phyloP scores from a whole-genome alignment of 495 filamentous ascomycete genomes.

The Hypoxylon cercidicola region DNA sequence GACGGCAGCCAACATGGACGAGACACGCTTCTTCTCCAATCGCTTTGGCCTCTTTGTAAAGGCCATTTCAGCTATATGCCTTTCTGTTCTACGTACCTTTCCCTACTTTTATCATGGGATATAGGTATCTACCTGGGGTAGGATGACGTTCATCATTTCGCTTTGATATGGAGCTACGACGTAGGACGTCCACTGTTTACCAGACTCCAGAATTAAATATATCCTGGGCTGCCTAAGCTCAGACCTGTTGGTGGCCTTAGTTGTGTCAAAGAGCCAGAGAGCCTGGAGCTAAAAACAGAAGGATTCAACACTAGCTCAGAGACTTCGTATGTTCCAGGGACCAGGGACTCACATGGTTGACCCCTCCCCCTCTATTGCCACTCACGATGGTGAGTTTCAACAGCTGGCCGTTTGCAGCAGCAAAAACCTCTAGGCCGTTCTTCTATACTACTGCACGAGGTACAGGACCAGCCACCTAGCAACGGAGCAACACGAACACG shows the following conservation, averaged over 20 bases:
- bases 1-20: slow-evolving; percentile 35
- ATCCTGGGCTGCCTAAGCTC: slow-evolving; percentile 11
- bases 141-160: slow-evolving; percentile 19
- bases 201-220: slow-evolving; percentile 5
- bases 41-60: slow-evolving; percentile 4
- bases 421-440: slow-evolving; percentile 13
- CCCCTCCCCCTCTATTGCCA: slow-evolving; percentile 29
- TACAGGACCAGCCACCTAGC: slow-evolving; percentile 10
- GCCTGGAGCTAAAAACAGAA: slow-evolving; percentile 13
- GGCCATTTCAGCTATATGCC: slow-evolving; percentile 17
- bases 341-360: slow-evolving; percentile 3
- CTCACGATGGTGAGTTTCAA: not conserved
- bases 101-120: slow-evolving; percentile 7
- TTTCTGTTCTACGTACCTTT: not conserved
- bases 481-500: slow-evolving; percentile 10
- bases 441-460: not conserved
- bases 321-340: slow-evolving; percentile 3
- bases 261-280: slow-evolving; percentile 15
- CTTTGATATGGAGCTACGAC: slow-evolving; percentile 7
- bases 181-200: not conserved
- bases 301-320: slow-evolving; percentile 11
- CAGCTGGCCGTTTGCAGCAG: not conserved
- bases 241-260: slow-evolving; percentile 23
- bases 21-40: slow-evolving; percentile 28
- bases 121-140: slow-evolving; percentile 9